These are phyloP conservation scores for Nakazawaea anatomiae DNA, from an alignment of 805 yeast genomes.

Conservation along the genomic window DNA sequence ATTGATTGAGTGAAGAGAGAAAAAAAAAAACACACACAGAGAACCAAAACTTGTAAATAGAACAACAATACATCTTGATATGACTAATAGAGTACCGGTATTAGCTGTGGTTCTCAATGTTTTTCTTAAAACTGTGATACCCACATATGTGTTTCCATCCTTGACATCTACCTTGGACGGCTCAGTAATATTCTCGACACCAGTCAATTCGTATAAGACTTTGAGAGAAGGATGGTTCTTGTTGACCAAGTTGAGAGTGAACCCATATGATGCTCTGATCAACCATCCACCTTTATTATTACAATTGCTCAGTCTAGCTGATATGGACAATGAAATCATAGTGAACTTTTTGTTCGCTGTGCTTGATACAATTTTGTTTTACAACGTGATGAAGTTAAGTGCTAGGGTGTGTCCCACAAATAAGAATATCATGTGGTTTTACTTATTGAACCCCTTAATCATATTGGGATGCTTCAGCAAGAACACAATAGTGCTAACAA, in stretches of 20 bases:
- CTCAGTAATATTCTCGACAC: slow-evolving; percentile 66
- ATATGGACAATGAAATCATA: slow-evolving; percentile 17
- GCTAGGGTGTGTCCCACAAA: slow-evolving; percentile 23
- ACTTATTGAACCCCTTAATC: slow-evolving; percentile 77
- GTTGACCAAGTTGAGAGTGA: slow-evolving; percentile 40
- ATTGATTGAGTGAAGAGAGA: too few relatives aligned
- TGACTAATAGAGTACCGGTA: too few relatives aligned
- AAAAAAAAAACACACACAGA: not conserved
- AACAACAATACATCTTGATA: too few relatives aligned
- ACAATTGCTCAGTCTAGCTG: slow-evolving; percentile 35
- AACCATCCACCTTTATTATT: slow-evolving; percentile 81
- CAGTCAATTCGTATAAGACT: slow-evolving; percentile 62
- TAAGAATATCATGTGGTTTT: slow-evolving; percentile 35
- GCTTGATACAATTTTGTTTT: slow-evolving; percentile 55
- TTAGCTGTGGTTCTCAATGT: slow-evolving; percentile 16
- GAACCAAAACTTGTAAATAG: not conserved
- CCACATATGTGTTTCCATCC: slow-evolving; percentile 20
- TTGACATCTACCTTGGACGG: slow-evolving; percentile 31
- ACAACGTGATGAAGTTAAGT: slow-evolving; percentile 45
- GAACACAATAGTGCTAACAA: slow-evolving; percentile 59
- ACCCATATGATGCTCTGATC: slow-evolving; percentile 70
- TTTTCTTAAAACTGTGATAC: slow-evolving; percentile 19
- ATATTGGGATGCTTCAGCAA: slow-evolving; percentile 62
- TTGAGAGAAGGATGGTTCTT: slow-evolving; percentile 65
- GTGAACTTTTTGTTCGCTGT: slow-evolving; percentile 44